Percentiles rank a stretch among this genome's conserved stretches.
These are phyloP conservation scores for Salvia rosmarinus DNA, from an alignment of 257 asterid species.

Conservation along the genomic window DNA sequence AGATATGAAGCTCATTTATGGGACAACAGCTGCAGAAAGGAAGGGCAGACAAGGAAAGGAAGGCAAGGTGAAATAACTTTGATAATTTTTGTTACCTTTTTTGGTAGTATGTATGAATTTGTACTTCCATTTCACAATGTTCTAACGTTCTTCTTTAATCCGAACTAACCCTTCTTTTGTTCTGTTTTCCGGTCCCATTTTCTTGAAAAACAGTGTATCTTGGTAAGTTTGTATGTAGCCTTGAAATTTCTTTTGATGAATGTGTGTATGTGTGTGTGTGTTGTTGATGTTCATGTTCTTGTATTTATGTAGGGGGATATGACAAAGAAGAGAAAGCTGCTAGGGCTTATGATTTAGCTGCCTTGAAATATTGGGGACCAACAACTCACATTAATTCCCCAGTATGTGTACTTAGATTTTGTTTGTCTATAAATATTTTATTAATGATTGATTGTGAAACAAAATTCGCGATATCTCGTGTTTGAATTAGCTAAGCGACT, in stretches of 20 bases:
- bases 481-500: conserved; percentile 53
- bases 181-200: conserved; percentile 23
- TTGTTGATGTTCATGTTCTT: background rate
- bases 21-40: too few species aligned
- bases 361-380: conserved; percentile 91
- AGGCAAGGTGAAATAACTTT: background rate
- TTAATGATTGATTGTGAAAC: background rate
- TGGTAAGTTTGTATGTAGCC: conserved; percentile 43
- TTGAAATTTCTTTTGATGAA: background rate
- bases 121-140: background rate
- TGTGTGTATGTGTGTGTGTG: background rate
- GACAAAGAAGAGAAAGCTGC: conserved; percentile 94
- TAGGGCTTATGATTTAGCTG: conserved; percentile 88
- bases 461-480: background rate
- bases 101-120: background rate
- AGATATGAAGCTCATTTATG: too few species aligned
- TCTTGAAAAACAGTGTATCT: conserved; percentile 56
- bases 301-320: conserved; percentile 65
- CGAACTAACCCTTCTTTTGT: conserved; percentile 20
- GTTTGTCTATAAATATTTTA: background rate
- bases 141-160: conserved; percentile 32
- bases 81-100: too few species aligned
- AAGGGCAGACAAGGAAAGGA: too few species aligned
- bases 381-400: conserved; percentile 80
- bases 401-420: conserved; percentile 38